Conservation (phyloP, 768 basidiomycete species). For the Pleurotus eryngii region DNA sequence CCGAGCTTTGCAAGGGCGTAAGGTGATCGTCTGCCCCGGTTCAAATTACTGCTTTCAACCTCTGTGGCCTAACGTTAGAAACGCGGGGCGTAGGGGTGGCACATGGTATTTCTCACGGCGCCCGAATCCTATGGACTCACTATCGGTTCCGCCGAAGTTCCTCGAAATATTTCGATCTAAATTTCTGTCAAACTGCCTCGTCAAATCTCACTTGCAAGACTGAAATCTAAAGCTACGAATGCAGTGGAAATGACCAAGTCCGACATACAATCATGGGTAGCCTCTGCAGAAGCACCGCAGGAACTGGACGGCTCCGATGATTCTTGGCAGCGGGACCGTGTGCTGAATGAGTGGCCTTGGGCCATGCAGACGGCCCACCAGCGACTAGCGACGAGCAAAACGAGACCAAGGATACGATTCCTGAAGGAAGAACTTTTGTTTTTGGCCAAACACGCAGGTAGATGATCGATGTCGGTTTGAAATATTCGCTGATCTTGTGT, state of each 20-base stretch:
- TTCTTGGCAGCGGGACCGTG: slow-evolving; percentile 52
- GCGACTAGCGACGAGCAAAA: slow-evolving; percentile 47
- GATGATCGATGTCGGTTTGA: slow-evolving; percentile 15
- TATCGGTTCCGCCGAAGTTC: too few relatives aligned
- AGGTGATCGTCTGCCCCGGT: too few relatives aligned
- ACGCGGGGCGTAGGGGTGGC: too few relatives aligned
- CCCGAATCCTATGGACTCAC: too few relatives aligned
- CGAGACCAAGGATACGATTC: slow-evolving; percentile 54
- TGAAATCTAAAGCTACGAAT: slow-evolving; percentile 44
- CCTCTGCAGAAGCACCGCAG: slow-evolving; percentile 34
- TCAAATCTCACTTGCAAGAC: slow-evolving; percentile 41
- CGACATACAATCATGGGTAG: slow-evolving; percentile 66
- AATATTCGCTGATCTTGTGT: slow-evolving; percentile 6
- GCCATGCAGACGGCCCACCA: slow-evolving; percentile 53
- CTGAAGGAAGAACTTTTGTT: slow-evolving; percentile 58
- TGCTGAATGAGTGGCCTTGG: slow-evolving; percentile 51
- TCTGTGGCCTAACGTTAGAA: too few relatives aligned
- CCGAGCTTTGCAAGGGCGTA: too few relatives aligned
- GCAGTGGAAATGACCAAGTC: slow-evolving; percentile 39
- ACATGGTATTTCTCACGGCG: too few relatives aligned
- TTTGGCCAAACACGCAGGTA: slow-evolving; percentile 57
- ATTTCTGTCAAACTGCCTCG: slow-evolving; percentile 30
- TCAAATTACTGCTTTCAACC: too few relatives aligned
- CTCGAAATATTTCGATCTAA: background rate
- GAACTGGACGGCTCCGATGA: slow-evolving; percentile 27